phyloP scores from a whole-genome alignment of 2,329 filamentous ascomycete genomes.

The Calonectria multiphialidica region DNA sequence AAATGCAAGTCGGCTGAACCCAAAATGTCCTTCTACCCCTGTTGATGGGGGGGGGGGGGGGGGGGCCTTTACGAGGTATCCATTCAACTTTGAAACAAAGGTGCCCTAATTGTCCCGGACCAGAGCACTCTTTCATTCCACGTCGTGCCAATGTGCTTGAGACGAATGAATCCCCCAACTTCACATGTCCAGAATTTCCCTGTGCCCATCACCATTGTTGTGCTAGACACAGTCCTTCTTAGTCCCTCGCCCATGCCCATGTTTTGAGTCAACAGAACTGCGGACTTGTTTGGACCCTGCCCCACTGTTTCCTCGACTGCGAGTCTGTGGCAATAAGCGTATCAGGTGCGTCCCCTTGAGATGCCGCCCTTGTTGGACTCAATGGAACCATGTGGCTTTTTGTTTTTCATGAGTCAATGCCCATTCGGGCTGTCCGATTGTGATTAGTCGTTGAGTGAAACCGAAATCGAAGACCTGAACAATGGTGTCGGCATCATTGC shows the following conservation, averaged over 20 bases:
- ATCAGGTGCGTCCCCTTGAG: not conserved
- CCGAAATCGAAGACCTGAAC: not conserved
- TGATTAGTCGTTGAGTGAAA: not conserved
- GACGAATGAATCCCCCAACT: not conserved
- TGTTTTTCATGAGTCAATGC: not conserved
- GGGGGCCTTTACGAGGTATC: too few relatives aligned
- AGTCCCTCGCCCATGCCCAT: not conserved
- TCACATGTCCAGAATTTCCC: not conserved
- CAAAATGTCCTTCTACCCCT: too few relatives aligned
- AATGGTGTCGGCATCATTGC: not conserved
- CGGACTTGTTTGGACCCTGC: not conserved
- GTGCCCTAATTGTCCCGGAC: not conserved
- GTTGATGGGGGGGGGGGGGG: too few relatives aligned
- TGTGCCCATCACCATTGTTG: too few relatives aligned
- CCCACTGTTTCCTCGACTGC: constrained; percentile 3
- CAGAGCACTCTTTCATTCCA: not conserved
- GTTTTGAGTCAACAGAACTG: not conserved
- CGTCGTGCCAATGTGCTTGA: not conserved
- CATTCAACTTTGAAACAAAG: too few relatives aligned
- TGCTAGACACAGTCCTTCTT: not conserved
- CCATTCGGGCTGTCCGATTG: too few relatives aligned
- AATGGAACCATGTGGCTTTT: not conserved
- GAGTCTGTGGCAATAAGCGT: not conserved
- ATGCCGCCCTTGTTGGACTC: not conserved
- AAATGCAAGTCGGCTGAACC: too few relatives aligned